Percentiles rank a stretch among this genome's conserved stretches.
These are phyloP conservation scores for Mucor irregularis DNA, from an alignment of 371 early-diverging fungal genomes.

Conservation along the genomic window DNA sequence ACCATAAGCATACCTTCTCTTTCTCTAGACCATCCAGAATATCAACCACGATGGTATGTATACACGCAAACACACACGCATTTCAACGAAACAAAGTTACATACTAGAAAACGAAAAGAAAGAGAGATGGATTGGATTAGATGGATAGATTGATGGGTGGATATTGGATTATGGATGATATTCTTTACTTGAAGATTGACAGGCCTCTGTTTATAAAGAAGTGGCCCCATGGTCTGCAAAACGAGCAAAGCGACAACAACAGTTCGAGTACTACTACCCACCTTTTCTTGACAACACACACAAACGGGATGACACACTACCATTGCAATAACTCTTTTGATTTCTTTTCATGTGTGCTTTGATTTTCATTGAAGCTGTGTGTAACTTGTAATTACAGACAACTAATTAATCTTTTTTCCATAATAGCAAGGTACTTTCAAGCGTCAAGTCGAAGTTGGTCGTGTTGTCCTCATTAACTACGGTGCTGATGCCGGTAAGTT, in stretches of 20 bases:
- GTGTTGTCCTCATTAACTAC: conserved; percentile 94
- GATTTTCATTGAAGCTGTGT: too few relatives aligned
- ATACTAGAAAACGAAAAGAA: background rate
- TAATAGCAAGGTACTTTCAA: conserved; percentile 69
- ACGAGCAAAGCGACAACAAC: too few relatives aligned
- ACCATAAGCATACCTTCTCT: conserved; percentile 22
- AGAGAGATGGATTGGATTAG: conserved; percentile 10
- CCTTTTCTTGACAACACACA: too few relatives aligned
- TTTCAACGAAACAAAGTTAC: too few relatives aligned
- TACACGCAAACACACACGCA: background rate
- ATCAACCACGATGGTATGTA: conserved; percentile 37
- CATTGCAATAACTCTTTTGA: too few relatives aligned
- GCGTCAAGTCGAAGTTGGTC: conserved; percentile 97
- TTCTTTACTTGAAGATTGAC: too few relatives aligned
- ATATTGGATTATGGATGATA: background rate
- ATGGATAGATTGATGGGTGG: conserved; percentile 7
- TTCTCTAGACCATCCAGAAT: conserved; percentile 30
- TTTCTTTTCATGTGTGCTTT: too few relatives aligned
- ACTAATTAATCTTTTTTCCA: conserved; percentile 1
- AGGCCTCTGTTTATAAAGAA: too few relatives aligned
- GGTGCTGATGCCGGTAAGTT: conserved; percentile 94
- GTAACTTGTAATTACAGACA: background rate
- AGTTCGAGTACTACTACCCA: too few relatives aligned
- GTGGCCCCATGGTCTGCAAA: too few relatives aligned
- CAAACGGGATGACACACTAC: too few relatives aligned